Base-by-base conservation (phyloP, 352 stramenopile species). In the Phytopythium oedochilum region DNA sequence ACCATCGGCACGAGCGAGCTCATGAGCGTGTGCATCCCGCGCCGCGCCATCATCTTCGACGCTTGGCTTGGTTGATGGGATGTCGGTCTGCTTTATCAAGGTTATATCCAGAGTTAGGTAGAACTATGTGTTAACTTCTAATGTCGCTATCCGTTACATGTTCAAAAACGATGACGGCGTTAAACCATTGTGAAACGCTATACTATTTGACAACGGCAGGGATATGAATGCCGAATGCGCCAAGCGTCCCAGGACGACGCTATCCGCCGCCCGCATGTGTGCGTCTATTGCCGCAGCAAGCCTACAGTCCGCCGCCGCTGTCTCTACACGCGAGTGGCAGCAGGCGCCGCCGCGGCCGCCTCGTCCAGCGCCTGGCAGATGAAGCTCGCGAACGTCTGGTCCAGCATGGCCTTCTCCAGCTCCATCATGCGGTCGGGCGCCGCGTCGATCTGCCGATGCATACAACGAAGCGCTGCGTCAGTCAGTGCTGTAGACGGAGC, bases 1-100 rank as follows among this genome's bases (percentile, higher is more conserved):
- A 98, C 94, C 76, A 98, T 98, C 5, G 94, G 96, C 46, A 98
- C 80, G 14, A 97, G 53, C 31, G 79, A 84, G 66, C 66, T 87
- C 62, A 75, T 64, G 52, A 87, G 70, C 31, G 76, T 73, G 43
- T 83, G 75, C 48, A 87, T 57, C 1, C 76, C 63, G 32, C 74
- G 78, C 50, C 76, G 70, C 48, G 49, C 50, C 31, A 32, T 58
- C 50, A 36, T 12, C 28, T 15, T 55, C 31, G 12, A 35, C 18
- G 11, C 43, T 50, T 43, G 36, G 6, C 36, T 34, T 14, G 11
- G 29, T 32, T 32, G 29, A 32, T 32, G 29, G 29, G n/a, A n/a
- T n/a, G n/a, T n/a, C n/a, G n/a, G n/a, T n/a, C n/a, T n/a, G n/a
- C n/a, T n/a, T n/a, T n/a, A n/a, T n/a, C n/a, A n/a, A n/a, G 29